Base-by-base conservation (phyloP, 805 yeast species). In the Isabelozyma gotoi region DNA sequence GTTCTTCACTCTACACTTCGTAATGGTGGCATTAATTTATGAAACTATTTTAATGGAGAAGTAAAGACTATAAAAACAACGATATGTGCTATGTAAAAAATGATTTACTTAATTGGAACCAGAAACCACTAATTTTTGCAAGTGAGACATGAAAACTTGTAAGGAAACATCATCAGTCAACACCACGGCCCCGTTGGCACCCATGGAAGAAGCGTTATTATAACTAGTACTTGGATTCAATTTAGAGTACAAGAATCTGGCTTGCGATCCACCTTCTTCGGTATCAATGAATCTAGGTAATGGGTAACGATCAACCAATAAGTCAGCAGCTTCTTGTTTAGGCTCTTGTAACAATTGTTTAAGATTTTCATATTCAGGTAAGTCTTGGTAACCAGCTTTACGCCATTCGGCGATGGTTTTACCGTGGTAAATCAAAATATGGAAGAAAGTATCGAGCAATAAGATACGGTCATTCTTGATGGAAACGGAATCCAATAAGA, bases 191-290 rank as follows among this genome's bases (percentile, higher is more conserved):
- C 80, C 74, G 45, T 69, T 70, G 45, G 57, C 55, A 27, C 52
- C 55, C 47, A 59, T 55, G 40, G 71, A 65, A 40, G 62, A 50
- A 29, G 71, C 68, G 49, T 80, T 78, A 62, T 84, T 82, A 62
- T 86, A 85, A 33, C 91, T 84, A 50, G 87, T 89, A 38, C 96
- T 85, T 33, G 99, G 99, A 66, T 95, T 94, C 65, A 94, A 81
- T 69, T 90, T 94, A 20, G 97, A 88, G 67, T 89, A 82, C 67
- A 94, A 77, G 77, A 94, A 94, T 70, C 99, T 84, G 2, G 98
- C 97, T 71, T 94, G 99, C 12, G 97, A 91, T 43, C 97, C 97
- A 57, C 99, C 98, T 56, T 92, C 97, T 63, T 92, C 97, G 46
- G 97, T 89, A 57, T 92, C 96, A 55, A 94, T 91, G 61, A 92